Percentiles rank a stretch among this genome's conserved stretches.
Evolutionary conservation across 805 yeast species (phyloP).

Genomic region (Candida glaebosa): DNA sequence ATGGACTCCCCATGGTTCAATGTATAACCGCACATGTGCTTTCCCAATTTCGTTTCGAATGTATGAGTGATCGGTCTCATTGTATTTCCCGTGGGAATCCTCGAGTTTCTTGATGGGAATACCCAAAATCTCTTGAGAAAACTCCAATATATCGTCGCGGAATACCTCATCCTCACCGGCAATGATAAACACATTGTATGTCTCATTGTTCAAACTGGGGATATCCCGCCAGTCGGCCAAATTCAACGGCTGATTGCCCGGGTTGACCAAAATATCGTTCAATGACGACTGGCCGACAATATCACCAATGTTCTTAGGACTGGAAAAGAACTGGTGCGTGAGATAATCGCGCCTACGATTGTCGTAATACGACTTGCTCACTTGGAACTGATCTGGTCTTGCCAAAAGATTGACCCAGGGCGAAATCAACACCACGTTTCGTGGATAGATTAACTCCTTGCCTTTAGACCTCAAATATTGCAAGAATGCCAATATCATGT

Average conservation of each 20-base stretch:
- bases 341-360: conserved; percentile 21
- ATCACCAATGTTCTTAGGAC: conserved; percentile 1
- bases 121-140: conserved; percentile 26
- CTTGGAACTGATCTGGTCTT: conserved; percentile 14
- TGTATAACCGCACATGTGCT: conserved; percentile 19
- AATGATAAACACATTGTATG: conserved; percentile 23
- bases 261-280: conserved; percentile 17
- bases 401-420: conserved; percentile 39
- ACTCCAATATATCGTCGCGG: conserved; percentile 33
- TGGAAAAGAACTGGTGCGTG: conserved; percentile 6
- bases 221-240: conserved; percentile 26
- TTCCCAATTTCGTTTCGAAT: conserved; percentile 11
- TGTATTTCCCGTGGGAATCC: conserved; percentile 15
- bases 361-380: conserved; percentile 33
- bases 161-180: conserved; percentile 38
- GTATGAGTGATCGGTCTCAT: conserved; percentile 17
- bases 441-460: conserved; percentile 20
- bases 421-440: conserved; percentile 23
- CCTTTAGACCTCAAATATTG: conserved; percentile 18
- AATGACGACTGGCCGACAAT: conserved; percentile 12
- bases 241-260: conserved; percentile 14
- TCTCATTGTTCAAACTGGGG: conserved; percentile 23
- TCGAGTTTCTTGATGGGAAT: conserved; percentile 25
- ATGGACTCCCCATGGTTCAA: conserved; percentile 35
- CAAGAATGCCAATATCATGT: conserved; percentile 26